Evolutionary conservation across 176 grass and related monocot species (phyloP).

Genomic region (Bolboschoenus planiculmis): DNA sequence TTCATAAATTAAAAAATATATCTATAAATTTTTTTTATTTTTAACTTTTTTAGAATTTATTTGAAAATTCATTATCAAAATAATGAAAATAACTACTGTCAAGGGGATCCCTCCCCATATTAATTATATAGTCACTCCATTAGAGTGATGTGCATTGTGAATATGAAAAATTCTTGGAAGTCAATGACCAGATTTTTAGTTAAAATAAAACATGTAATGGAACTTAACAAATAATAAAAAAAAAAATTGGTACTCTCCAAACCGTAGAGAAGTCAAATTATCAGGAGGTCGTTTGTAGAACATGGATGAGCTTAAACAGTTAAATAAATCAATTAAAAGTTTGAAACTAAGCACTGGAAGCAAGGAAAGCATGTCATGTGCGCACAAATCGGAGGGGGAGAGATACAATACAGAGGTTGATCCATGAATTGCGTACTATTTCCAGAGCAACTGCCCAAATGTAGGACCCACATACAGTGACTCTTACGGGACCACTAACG

Average conservation of each 20-base stretch:
- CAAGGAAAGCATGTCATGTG: constrained; percentile 7
- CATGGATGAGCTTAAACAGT: background rate
- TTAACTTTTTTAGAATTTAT: too few species aligned
- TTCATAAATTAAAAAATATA: too few species aligned
- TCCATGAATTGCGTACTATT: background rate
- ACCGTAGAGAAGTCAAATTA: background rate
- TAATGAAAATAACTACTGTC: too few species aligned
- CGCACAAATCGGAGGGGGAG: background rate
- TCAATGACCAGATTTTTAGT: background rate
- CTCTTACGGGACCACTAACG: background rate
- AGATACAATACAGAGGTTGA: background rate
- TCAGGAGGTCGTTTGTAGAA: background rate
- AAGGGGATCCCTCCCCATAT: too few species aligned
- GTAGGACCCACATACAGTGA: background rate
- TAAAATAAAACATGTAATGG: background rate
- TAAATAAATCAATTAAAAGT: background rate
- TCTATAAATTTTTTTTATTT: too few species aligned
- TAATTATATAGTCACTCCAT: too few species aligned
- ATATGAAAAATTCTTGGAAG: too few species aligned
- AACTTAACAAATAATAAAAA: background rate
- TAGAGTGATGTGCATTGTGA: too few species aligned
- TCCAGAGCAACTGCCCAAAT: background rate
- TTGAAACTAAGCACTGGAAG: background rate
- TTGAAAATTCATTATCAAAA: too few species aligned
- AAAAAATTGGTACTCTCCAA: background rate